Conservation (phyloP, 129 eudicot genomes). For the Scalesia atractyloides region DNA sequence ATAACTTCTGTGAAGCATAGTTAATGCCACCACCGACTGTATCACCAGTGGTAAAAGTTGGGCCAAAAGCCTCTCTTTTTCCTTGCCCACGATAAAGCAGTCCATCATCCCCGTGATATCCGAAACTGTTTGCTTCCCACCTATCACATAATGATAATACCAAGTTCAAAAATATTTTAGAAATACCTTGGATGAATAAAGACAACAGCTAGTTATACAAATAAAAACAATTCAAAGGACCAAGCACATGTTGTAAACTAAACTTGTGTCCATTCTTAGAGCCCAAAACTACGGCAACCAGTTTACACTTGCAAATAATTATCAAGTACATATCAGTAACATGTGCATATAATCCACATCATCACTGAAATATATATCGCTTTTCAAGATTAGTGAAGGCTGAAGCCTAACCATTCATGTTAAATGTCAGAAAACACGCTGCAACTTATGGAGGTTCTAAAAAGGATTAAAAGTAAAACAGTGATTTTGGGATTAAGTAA, state of each 20-base stretch:
- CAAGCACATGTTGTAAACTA: neutral
- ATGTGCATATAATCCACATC: neutral
- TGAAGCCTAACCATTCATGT: too few species aligned
- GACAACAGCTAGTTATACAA: slow-evolving; percentile 7
- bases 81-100: slow-evolving; percentile 85
- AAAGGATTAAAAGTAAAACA: neutral
- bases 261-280: neutral
- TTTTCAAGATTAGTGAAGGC: neutral
- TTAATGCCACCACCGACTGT: slow-evolving; percentile 88
- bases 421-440: neutral
- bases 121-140: slow-evolving; percentile 96
- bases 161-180: neutral
- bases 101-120: slow-evolving; percentile 98
- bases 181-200: neutral
- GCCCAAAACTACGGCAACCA: slow-evolving; percentile 8
- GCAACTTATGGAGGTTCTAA: neutral
- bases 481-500: too few species aligned
- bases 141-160: slow-evolving; percentile 37
- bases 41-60: slow-evolving; percentile 68
- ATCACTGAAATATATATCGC: neutral
- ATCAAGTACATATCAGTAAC: slow-evolving; percentile 11
- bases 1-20: slow-evolving; percentile 63
- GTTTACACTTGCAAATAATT: slow-evolving; percentile 9
- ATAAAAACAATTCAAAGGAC: neutral
- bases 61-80: slow-evolving; percentile 78